Percentiles rank a stretch among this genome's conserved stretches.
These are phyloP conservation scores for Penicillium waksmanii DNA, from an alignment of 495 filamentous ascomycete species.

Conservation along the genomic window DNA sequence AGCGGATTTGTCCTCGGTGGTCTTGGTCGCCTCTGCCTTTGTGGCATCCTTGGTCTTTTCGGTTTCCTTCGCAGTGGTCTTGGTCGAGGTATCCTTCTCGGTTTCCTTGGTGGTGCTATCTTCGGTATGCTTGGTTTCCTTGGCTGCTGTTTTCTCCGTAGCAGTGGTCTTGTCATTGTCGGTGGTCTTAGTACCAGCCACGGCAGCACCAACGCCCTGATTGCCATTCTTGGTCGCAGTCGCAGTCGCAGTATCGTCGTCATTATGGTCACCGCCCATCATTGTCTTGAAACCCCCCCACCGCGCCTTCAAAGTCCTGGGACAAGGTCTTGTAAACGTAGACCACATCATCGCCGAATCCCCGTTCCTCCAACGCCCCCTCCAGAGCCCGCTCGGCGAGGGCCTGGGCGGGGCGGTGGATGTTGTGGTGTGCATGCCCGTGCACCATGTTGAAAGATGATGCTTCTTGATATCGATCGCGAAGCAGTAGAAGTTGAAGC, in stretches of 20 bases:
- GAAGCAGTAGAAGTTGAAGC: constrained; percentile 7
- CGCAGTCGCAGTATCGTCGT: constrained; percentile 9
- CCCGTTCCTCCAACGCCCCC: constrained; percentile 19
- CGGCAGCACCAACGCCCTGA: constrained; percentile 28
- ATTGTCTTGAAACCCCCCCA: constrained; percentile 20
- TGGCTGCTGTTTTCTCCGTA: constrained; percentile 4
- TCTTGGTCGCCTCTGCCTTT: constrained; percentile 2
- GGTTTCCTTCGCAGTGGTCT: constrained; percentile 8
- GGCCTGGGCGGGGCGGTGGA: constrained; percentile 17
- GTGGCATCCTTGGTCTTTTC: constrained; percentile 5
- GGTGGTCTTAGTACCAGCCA: constrained; percentile 2
- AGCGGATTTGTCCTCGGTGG: constrained; percentile 12
- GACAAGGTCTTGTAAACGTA: constrained; percentile 25
- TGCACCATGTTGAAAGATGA: constrained; percentile 28
- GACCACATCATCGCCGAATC: constrained; percentile 14
- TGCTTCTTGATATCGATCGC: constrained; percentile 1
- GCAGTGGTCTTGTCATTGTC: not conserved
- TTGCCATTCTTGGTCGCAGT: constrained; percentile 10
- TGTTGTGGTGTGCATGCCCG: constrained; percentile 32
- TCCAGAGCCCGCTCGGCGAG: constrained; percentile 22
- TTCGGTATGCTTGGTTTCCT: constrained; percentile 11
- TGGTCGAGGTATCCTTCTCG: not conserved
- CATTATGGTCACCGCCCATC: not conserved
- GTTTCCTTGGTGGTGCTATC: not conserved
- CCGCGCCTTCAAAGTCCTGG: constrained; percentile 16